Evolutionary conservation across 2,329 filamentous ascomycete genomes (phyloP), one percentile per base, ranked within the genome.

Genomic region (Parafenestella ontariensis): DNA sequence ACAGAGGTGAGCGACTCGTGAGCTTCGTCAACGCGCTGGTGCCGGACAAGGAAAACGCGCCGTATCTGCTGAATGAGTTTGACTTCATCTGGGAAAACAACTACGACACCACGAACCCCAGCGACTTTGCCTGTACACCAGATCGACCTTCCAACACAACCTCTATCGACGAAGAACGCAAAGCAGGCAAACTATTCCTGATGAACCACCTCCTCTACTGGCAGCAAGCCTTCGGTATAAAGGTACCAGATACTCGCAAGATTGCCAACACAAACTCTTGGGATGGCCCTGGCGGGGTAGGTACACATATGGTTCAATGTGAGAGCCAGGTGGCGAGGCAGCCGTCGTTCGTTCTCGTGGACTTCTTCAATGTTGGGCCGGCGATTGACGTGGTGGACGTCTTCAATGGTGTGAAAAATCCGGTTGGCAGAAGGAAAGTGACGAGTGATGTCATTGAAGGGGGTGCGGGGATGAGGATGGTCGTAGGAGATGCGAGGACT

Each of bases 201-300:
- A 82, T 90, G 79, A 94, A 94, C 78, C 90, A 93, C 77, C 92
- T 93, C 78, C 82, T 89, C 42, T 87, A 92, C 77, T 79, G 81
- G 58, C 74, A 72, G 17, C 70, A 87, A 23, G 74, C 78, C 3
- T 67, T 72, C 50, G 60, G 58, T 8, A 69, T 71, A 44, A 34
- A 68, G 44, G 55, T 58, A 3, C 67, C 67, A 3, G 67, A 78
- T 15, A 72, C 82, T 3, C 79, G 79, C 58, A 82, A 58, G 15
- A 62, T 91, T 68, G 75, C 84, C 13, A 83, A 79, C 8, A 90
- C 89, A 43, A 93, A 93, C 73, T 85, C 83, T 40, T 79, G 86
- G 13, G 78, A 75, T 26, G 85, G 82, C 5, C 78, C 71, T 3
- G 89, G 89, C 17, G 79, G 79, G 29, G 70, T 83, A 13, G 79